phyloP scores from a whole-genome alignment of 352 stramenopile genomes.

The Elongisporangium undulatum region DNA sequence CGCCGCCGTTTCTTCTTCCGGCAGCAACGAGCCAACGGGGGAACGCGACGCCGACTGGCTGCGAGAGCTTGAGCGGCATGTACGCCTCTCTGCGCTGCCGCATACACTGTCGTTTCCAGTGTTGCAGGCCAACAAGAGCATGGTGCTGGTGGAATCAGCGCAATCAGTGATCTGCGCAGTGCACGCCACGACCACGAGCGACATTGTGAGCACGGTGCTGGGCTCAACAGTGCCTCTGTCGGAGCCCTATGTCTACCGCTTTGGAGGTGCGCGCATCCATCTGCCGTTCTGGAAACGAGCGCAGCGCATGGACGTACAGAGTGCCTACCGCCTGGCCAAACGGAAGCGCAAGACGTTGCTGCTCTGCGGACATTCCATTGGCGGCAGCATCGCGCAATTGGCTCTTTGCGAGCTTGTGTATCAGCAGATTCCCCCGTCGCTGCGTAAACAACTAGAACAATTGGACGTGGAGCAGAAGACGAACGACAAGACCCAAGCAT shows the following conservation, averaged over 20 bases:
- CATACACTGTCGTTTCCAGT: slow-evolving; percentile 55
- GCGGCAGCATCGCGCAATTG: slow-evolving; percentile 78
- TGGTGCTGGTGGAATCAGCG: slow-evolving; percentile 59
- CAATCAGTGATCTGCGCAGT: slow-evolving; percentile 64
- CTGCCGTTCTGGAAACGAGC: slow-evolving; percentile 72
- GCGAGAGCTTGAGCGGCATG: slow-evolving; percentile 46
- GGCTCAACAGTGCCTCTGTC: slow-evolving; percentile 60
- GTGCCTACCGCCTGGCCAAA: slow-evolving; percentile 39
- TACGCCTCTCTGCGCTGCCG: slow-evolving; percentile 62
- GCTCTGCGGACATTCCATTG: slow-evolving; percentile 80
- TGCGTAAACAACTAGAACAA: slow-evolving; percentile 53
- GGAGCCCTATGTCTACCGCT: slow-evolving; percentile 65
- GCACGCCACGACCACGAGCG: slow-evolving; percentile 43
- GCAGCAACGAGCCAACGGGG: slow-evolving; percentile 11
- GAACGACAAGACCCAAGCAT: slow-evolving; percentile 9
- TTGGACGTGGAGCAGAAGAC: slow-evolving; percentile 53
- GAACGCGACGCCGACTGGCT: slow-evolving; percentile 4
- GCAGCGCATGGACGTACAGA: slow-evolving; percentile 48
- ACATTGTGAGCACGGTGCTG: slow-evolving; percentile 67
- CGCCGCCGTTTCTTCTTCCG: slow-evolving; percentile 12
- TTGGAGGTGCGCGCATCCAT: slow-evolving; percentile 71
- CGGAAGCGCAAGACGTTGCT: slow-evolving; percentile 58
- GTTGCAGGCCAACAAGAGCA: slow-evolving; percentile 44
- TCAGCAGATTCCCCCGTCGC: slow-evolving; percentile 44
- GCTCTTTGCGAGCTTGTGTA: slow-evolving; percentile 74